Evolutionary conservation across 2,329 filamentous ascomycete genomes (phyloP), one percentile per base, ranked within the genome.

Genomic region (Gliomastix tumulicola): DNA sequence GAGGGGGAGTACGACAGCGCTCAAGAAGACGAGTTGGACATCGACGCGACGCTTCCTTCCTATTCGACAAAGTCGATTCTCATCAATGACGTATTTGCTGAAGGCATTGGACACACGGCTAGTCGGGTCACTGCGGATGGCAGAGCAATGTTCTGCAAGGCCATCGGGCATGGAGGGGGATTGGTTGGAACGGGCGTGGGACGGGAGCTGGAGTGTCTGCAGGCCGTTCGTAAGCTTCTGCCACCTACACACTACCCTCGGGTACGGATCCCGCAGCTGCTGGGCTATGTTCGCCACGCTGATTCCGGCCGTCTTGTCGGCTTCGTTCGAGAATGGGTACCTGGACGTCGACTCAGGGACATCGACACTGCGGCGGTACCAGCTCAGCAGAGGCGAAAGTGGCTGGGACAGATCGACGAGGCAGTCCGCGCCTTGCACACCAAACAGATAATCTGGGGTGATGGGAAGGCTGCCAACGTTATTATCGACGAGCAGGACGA

Each of bases 401-500:
- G 49, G 48, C 36, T 38, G 17, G 32, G 15, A 35, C 51, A 59
- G 41, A 46, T 59, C 25, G 42, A 45, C n/a, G 34, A 49, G 30
- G 49, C 45, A 1, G 38, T 59, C 12, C 16, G 45, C 20, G 20
- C 16, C n/a, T 44, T 61, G 10, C 54, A 59, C 36, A 9, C 36
- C n/a, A 39, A 43, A 12, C 52, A 46, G 3, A 32, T 55, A 9
- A 41, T 53, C 20, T 61, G 54, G 56, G 54, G 54, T 9, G 49
- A 56, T 43, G 56, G 47, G 4, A 60, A 55, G 41, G 34, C 50
- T 16, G 42, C 36, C 25, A 63, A 65, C 28, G 51, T 66, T 38
- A 44, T 65, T 37, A 54, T 66, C 23, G 57, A 65, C 41, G 45
- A 40, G 17, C 30, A 57, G 32, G 43, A 54, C 32, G 49, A 64